These are phyloP conservation scores for Geosiphon pyriformis DNA, from an alignment of 192 early-diverging fungal genomes.

Conservation along the genomic window DNA sequence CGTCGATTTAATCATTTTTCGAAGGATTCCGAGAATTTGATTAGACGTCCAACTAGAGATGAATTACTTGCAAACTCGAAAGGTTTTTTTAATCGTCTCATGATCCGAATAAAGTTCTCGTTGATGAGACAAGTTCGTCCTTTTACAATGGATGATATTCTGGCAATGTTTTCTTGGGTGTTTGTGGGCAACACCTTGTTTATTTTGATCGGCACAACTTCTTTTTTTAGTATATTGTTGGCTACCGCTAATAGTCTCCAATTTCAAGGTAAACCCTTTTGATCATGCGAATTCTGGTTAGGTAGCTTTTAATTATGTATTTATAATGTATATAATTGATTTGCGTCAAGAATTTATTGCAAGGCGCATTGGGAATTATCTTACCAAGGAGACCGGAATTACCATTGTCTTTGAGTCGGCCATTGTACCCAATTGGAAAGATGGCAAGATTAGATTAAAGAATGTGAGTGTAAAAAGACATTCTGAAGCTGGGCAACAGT, in stretches of 20 bases:
- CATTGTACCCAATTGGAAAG: slow-evolving; percentile 88
- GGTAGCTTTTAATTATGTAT: background rate
- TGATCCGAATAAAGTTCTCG: slow-evolving; percentile 52
- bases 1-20: background rate
- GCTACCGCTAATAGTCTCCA: slow-evolving; percentile 75
- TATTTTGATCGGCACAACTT: slow-evolving; percentile 83
- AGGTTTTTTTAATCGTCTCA: slow-evolving; percentile 55
- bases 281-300: no score
- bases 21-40: background rate
- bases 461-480: slow-evolving; percentile 56
- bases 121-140: slow-evolving; percentile 66
- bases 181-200: slow-evolving; percentile 83
- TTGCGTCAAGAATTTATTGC: slow-evolving; percentile 68
- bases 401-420: slow-evolving; percentile 86
- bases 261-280: slow-evolving; percentile 60
- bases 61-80: slow-evolving; percentile 55
- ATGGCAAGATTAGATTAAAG: slow-evolving; percentile 77
- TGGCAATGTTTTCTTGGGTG: slow-evolving; percentile 84
- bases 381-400: slow-evolving; percentile 74
- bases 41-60: slow-evolving; percentile 30
- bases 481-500: background rate
- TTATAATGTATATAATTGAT: background rate
- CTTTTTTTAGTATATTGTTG: slow-evolving; percentile 75
- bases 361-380: slow-evolving; percentile 67
- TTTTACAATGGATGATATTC: slow-evolving; percentile 81